Evolutionary conservation across 139 green algal genomes (phyloP), one percentile per base, ranked within the genome.

Genomic region (Closterium sp.): DNA sequence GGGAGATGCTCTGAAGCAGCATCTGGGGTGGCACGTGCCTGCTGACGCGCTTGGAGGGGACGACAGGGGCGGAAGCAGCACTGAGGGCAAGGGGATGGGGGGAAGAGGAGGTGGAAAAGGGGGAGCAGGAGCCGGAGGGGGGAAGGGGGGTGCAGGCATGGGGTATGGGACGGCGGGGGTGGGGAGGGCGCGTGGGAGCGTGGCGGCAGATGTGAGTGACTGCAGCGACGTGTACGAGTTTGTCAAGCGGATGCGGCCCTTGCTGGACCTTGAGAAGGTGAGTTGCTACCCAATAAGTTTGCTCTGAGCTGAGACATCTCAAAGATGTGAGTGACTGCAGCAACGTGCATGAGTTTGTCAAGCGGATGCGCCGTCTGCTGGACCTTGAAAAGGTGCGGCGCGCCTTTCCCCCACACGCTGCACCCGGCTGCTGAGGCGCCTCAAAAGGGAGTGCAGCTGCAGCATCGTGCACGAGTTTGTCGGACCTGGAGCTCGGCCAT

Each of bases 191-290:
- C 50, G 50, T 24, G 50, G 50, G 45, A 4, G 45, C 50, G 50
- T 73, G 50, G 50, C 50, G 17, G 50, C 50, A 73, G 50, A 73
- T 10, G 50, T 73, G 50, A 73, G 50, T 73, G 50, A 73, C 50
- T 73, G 50, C 50, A 73, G 50, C 50, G 50, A 73, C 21, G 17
- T 91, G 88, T 70, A 94, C 19, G 45, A 92, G 29, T 94, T 94
- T 31, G 50, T 92, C 9, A 31, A 30, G 29, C 2, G 28, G 13
- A 92, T 86, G 85, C 27, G 45, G 2, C 92, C 92, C 1, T 10
- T 92, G 31, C 62, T 92, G 22, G 42, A 73, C 6, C 28, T 94
- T 0, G 92, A 94, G 50, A 94, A 88, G 88, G 88, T 94, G 27
- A 34, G 50, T 4, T 6, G 4, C 38, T 6, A n/a, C n/a, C n/a